Evolutionary conservation across 2,329 filamentous ascomycete genomes (phyloP).

Genomic region (Aspergillus niger): DNA sequence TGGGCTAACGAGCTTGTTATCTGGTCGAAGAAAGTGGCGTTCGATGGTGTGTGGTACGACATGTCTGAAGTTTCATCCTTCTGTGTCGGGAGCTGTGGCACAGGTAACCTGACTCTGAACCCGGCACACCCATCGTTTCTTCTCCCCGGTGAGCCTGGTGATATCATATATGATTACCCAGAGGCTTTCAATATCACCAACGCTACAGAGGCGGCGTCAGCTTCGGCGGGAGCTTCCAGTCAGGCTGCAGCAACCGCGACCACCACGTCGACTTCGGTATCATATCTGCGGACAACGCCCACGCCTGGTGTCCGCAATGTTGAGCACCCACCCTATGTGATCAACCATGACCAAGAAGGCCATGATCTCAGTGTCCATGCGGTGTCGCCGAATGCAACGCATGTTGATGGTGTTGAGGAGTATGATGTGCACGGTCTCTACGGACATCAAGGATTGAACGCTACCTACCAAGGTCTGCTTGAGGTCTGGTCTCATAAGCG

Average conservation of each 20-base stretch:
- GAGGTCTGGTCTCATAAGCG: slow-evolving; percentile 66
- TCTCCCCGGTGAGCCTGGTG: slow-evolving; percentile 66
- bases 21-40: slow-evolving; percentile 57
- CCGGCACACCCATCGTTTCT: slow-evolving; percentile 67
- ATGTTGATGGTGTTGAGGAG: slow-evolving; percentile 70
- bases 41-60: slow-evolving; percentile 61
- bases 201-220: slow-evolving; percentile 64
- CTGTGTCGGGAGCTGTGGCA: slow-evolving; percentile 73
- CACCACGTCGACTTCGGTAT: slow-evolving; percentile 39
- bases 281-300: slow-evolving; percentile 61
- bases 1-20: slow-evolving; percentile 58
- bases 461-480: slow-evolving; percentile 72
- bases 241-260: slow-evolving; percentile 48
- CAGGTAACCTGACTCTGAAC: slow-evolving; percentile 64
- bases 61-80: slow-evolving; percentile 65
- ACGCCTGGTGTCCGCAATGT: slow-evolving; percentile 67
- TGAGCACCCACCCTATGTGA: slow-evolving; percentile 73
- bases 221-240: slow-evolving; percentile 55
- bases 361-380: slow-evolving; percentile 73
- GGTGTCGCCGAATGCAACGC: slow-evolving; percentile 74
- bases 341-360: slow-evolving; percentile 65
- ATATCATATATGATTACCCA: slow-evolving; percentile 63
- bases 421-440: slow-evolving; percentile 85
- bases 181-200: slow-evolving; percentile 72
- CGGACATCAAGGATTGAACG: slow-evolving; percentile 73